A percentile compares a stretch with the other conserved stretches of the same genome.
phyloP scores from a whole-genome alignment of 306 rosid genomes.

The Casuarina glauca region DNA sequence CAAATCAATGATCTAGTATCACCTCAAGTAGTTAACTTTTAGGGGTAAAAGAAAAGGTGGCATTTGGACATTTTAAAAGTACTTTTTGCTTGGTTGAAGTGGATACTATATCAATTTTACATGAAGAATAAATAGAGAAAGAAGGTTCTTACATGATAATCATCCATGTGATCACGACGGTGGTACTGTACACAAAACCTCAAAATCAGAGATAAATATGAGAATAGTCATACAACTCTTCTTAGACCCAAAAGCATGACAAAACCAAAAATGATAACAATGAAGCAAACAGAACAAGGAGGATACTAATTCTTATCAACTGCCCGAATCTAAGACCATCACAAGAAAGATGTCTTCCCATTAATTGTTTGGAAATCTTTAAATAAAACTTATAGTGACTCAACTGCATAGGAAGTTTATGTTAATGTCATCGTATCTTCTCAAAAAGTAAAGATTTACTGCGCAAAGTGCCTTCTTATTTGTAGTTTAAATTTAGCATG shows the following conservation, averaged over 20 bases:
- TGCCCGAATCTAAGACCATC: neutral
- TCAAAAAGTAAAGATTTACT: no score
- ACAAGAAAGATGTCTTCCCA: neutral
- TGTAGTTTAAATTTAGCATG: neutral
- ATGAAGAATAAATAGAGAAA: constrained; percentile 14
- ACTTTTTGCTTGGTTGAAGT: neutral
- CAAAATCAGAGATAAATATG: constrained; percentile 7
- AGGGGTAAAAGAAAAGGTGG: neutral
- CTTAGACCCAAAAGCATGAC: neutral
- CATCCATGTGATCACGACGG: constrained; percentile 52
- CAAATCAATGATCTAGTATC: neutral
- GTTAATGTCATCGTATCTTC: no score
- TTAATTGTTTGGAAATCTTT: neutral
- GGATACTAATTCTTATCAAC: neutral
- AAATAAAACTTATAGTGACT: neutral
- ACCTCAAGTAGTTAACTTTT: neutral
- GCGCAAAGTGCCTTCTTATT: no score
- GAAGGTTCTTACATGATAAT: constrained; percentile 60
- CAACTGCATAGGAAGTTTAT: neutral
- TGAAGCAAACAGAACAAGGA: neutral
- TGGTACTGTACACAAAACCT: constrained; percentile 49
- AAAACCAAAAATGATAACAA: neutral
- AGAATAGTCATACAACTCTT: neutral
- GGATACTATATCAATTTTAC: constrained; percentile 17
- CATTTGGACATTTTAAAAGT: neutral